Conservation (phyloP, 2,329 filamentous ascomycete genomes). For the Tricladium varicosporioides region DNA sequence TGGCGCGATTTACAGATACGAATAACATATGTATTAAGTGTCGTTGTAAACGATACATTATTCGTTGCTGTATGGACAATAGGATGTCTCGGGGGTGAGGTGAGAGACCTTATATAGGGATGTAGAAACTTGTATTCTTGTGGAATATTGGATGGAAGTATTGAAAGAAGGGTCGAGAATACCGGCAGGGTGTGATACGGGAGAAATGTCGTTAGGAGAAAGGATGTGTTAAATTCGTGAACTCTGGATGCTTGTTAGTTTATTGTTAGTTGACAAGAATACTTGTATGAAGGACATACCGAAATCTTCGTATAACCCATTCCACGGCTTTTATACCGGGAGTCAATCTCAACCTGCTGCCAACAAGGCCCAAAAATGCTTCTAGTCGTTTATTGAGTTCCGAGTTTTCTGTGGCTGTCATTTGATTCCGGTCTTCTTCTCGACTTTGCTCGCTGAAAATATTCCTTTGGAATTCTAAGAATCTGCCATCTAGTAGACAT, state of each 20-base stretch:
- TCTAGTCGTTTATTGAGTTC: slow-evolving; percentile 77
- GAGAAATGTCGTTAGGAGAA: slow-evolving; percentile 79
- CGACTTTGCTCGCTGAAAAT: slow-evolving; percentile 95
- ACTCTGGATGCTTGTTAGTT: slow-evolving; percentile 52
- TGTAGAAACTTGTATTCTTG: slow-evolving; percentile 78
- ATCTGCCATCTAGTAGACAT: slow-evolving; percentile 80
- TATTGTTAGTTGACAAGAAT: not conserved
- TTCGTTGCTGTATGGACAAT: slow-evolving; percentile 82
- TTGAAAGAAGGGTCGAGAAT: slow-evolving; percentile 83
- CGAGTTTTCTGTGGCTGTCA: slow-evolving; percentile 78
- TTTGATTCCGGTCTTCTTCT: slow-evolving; percentile 79
- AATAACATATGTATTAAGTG: slow-evolving; percentile 76
- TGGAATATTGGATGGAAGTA: slow-evolving; percentile 74
- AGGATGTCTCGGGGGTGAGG: slow-evolving; percentile 73
- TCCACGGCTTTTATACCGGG: slow-evolving; percentile 90
- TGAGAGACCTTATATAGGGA: slow-evolving; percentile 78
- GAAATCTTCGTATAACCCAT: slow-evolving; percentile 90
- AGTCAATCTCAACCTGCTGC: slow-evolving; percentile 74
- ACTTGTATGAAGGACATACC: slow-evolving; percentile 48
- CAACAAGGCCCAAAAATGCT: slow-evolving; percentile 77
- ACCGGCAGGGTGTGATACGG: slow-evolving; percentile 86
- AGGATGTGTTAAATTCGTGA: slow-evolving; percentile 84
- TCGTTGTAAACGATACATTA: slow-evolving; percentile 71
- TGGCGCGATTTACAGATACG: slow-evolving; percentile 69
- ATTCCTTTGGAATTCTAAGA: slow-evolving; percentile 68